Base-by-base conservation (phyloP, 805 yeast species). In the Yarrowia keelungensis region DNA sequence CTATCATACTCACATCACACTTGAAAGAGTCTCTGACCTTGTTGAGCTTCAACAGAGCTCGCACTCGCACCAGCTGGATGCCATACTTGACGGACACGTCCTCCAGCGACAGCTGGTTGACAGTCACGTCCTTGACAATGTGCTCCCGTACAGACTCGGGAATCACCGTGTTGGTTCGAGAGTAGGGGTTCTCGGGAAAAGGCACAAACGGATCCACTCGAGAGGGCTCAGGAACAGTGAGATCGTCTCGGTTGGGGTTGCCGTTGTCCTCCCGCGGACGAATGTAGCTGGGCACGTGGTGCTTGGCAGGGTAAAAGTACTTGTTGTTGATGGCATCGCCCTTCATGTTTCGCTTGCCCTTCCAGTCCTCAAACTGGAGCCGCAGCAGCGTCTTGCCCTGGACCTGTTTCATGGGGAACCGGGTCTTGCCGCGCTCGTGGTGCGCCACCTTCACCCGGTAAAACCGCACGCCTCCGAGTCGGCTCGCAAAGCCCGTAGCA, bases 1-100 rank as follows among this genome's bases (percentile, higher is more conserved):
- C 12, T 14, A 2, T 53, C 64, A 47, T 47, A 62, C 91, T 80
- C 85, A 88, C 94, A 74, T 84, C 76, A 73, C 82, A 78, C 64
- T 79, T 82, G 88, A 89, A 86, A 68, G 83, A 79, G 71, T 84
- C 78, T 79, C 94, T 96, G 66, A 93, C 83, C 39, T 81, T 81
- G 71, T 85, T 82, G 71, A 94, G 83, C 76, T 85, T 87, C 35
- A 90, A 80, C 69, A 94, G 83, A n/a, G 98, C 98, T 76, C 93
- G 97, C 22, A 95, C 83, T 77, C 98, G 86, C 67, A 92, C 90
- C 71, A 92, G 85, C 75, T 91, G 90, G 72, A 94, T 81, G 3
- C 96, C 94, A 75, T 87, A 88, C 75, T 86, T 85, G 71, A 88
- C 85, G 11, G 97, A 93, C 56, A 91, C 87, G 72, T 87, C 89